These are phyloP conservation scores for Penicillium crystallinum DNA, from an alignment of 495 filamentous ascomycete species.

Conservation along the genomic window DNA sequence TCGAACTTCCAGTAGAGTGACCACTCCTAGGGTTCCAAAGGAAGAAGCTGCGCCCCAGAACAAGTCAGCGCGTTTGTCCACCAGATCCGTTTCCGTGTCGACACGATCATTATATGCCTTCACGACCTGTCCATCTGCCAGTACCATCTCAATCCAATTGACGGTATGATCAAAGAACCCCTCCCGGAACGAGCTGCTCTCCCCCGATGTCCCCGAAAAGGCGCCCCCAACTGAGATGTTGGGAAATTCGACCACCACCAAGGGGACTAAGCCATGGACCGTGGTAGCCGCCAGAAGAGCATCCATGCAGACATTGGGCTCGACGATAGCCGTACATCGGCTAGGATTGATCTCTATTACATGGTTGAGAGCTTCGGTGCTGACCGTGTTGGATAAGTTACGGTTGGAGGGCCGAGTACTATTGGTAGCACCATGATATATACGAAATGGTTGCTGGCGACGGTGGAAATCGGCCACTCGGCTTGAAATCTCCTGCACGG, in stretches of 20 bases:
- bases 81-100: conserved; percentile 8
- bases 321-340: conserved; percentile 39
- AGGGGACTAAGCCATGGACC: conserved; percentile 40
- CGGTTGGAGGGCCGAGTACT: conserved; percentile 54
- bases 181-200: conserved; percentile 51
- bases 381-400: conserved; percentile 51
- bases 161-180: conserved; percentile 53
- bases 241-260: conserved; percentile 55
- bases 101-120: conserved; percentile 18
- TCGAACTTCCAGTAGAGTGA: conserved; percentile 49
- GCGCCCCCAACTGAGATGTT: conserved; percentile 55
- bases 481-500: conserved; percentile 12
- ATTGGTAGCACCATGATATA: conserved; percentile 75
- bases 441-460: conserved; percentile 59
- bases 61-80: conserved; percentile 37
- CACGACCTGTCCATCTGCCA: conserved; percentile 47
- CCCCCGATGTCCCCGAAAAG: conserved; percentile 51
- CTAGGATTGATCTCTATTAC: conserved; percentile 49
- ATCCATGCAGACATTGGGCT: conserved; percentile 53
- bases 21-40: conserved; percentile 49
- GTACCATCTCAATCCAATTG: conserved; percentile 48
- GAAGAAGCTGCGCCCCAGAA: conserved; percentile 50
- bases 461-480: conserved; percentile 52
- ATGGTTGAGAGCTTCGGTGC: conserved; percentile 38
- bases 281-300: conserved; percentile 39